Evolutionary conservation across 192 early-diverging fungal species (phyloP), one percentile per base, ranked within the genome.

Genomic region (Dispira simplex): DNA sequence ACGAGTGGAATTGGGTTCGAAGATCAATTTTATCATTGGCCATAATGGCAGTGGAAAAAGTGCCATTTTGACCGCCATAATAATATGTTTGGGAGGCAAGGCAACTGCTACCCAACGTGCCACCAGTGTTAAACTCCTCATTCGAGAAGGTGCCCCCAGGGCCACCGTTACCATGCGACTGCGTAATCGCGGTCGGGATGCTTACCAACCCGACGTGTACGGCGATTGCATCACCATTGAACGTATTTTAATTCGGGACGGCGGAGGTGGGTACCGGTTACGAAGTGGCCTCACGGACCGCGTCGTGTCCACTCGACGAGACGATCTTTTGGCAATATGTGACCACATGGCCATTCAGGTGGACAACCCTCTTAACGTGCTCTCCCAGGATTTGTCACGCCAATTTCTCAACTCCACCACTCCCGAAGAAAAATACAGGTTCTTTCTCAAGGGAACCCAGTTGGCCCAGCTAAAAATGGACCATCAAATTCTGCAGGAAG

Each of bases 11-110:
- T 85, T 99, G 63, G 82, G 85, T 26, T 83, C 89, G 8, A 86
- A 90, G 55, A 84, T 99, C 58, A 97, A 99, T 73, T 99, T 99
- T 73, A 84, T 99, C 44, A 90, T 91, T 58, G 96, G 96, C 12
- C 92, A 96, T 64, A 98, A 97, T 69, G 96, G 94, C 60, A 64
- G 85, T 70, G 96, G 96, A n/a, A 99, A 99, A 72, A 90, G 87
- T 69, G 93, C 95, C 32, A 90, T 97, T 59, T 74, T 99, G 43
- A 95, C 93, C 0, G 95, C 83, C 11, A 80, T 99, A 9, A 87
- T 83, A 8, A 79, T 99, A 49, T 88, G 86, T n/a, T 79, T 99
- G 28, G 96, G 96, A 59, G 96, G 89, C 44, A 91, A 90, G 66
- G 90, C 95, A 0, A 83, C 72, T 18, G 53, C 77, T n/a, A 97